Evolutionary conservation across 495 filamentous ascomycete genomes (phyloP).

Genomic region (Pyronema domesticum): DNA sequence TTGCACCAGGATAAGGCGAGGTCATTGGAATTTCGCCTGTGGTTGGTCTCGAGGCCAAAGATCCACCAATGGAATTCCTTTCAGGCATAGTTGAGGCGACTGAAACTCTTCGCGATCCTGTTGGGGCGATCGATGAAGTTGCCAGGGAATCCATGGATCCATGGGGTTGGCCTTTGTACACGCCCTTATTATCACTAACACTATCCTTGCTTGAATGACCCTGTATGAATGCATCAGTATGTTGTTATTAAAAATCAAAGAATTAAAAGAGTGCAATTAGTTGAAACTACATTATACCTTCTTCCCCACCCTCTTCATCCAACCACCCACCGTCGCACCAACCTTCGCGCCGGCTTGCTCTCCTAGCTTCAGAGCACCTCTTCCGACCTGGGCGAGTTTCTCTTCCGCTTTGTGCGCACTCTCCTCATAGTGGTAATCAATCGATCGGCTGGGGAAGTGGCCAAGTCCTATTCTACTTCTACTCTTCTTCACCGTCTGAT

Average conservation of each 20-base stretch:
- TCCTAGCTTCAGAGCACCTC: slow-evolving; percentile 2
- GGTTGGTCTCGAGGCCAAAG: neutral
- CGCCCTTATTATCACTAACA: neutral
- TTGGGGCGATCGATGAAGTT: too few relatives aligned
- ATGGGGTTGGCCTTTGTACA: too few relatives aligned
- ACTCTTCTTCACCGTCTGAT: neutral
- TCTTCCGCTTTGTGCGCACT: neutral
- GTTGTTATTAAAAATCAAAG: neutral
- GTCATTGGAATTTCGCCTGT: neutral
- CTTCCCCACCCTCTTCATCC: slow-evolving; percentile 4
- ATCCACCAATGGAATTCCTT: neutral
- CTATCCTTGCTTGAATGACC: slow-evolving; percentile 1
- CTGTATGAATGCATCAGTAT: slow-evolving; percentile 3
- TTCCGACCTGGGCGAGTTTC: neutral
- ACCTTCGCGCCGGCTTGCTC: slow-evolving; percentile 2
- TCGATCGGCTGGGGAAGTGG: neutral
- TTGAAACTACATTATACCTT: slow-evolving; percentile 6
- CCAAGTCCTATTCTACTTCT: neutral
- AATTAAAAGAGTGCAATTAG: neutral
- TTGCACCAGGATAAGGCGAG: neutral
- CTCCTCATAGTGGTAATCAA: neutral
- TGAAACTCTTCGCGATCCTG: too few relatives aligned
- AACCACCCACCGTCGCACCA: neutral
- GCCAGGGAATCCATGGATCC: too few relatives aligned
- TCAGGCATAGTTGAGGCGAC: neutral